These are phyloP conservation scores for Cordyceps cateniannulata DNA, from an alignment of 2,329 filamentous ascomycete genomes.

Conservation along the genomic window DNA sequence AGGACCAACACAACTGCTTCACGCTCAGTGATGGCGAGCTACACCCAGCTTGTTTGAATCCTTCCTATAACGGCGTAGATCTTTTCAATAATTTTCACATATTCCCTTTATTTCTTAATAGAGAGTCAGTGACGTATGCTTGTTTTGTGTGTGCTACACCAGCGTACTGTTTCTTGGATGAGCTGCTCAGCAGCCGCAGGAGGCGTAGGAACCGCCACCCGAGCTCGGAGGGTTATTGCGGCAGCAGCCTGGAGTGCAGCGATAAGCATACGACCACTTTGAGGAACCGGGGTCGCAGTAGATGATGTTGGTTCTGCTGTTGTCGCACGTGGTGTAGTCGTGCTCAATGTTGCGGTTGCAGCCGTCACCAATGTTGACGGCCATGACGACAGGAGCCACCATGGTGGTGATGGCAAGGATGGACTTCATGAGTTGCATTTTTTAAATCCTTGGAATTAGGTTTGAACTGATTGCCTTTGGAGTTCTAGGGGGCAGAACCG, in stretches of 20 bases:
- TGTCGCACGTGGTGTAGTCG: neutral
- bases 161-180: neutral
- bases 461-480: neutral
- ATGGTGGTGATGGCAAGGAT: neutral
- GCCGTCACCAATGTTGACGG: neutral
- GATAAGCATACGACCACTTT: neutral
- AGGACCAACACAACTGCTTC: no score
- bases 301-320: neutral
- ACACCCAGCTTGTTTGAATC: no score
- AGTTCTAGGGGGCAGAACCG: neutral
- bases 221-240: neutral
- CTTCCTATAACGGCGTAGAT: no score
- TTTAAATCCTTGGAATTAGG: neutral
- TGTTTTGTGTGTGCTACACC: no score
- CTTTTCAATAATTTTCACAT: no score
- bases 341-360: neutral
- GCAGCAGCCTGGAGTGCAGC: neutral
- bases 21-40: no score
- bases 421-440: neutral
- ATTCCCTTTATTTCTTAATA: no score
- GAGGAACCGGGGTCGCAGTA: neutral
- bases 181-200: neutral
- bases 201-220: neutral
- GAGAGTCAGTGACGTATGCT: no score
- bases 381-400: neutral